Conservation (phyloP, 2,329 filamentous ascomycete species). For the Sporothrix luriei region DNA sequence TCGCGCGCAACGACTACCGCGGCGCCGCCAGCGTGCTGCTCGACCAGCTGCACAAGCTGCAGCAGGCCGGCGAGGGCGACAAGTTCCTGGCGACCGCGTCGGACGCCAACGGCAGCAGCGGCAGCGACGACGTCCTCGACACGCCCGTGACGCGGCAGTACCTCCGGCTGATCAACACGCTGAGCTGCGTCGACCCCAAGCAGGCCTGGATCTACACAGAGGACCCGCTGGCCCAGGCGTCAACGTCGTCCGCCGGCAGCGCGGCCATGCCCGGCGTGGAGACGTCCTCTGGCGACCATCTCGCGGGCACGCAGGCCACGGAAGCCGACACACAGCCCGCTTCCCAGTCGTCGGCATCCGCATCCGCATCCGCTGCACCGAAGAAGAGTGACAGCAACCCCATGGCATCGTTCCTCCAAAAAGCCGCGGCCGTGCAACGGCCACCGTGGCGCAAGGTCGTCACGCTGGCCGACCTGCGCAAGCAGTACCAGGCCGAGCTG, state of each 20-base stretch:
- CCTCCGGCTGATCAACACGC: conserved; percentile 86
- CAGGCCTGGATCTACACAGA: conserved; percentile 78
- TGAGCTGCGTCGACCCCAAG: conserved; percentile 79
- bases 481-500: conserved; percentile 86
- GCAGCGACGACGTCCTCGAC: conserved; percentile 55
- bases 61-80: conserved; percentile 61
- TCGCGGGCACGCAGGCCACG: neutral
- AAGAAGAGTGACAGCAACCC: conserved; percentile 26
- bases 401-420: conserved; percentile 39
- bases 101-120: neutral
- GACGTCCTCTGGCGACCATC: neutral
- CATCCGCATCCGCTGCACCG: neutral
- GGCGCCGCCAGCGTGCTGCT: conserved; percentile 68
- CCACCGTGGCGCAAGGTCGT: conserved; percentile 70
- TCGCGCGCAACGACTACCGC: conserved; percentile 81
- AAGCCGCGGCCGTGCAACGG: conserved; percentile 36
- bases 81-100: conserved; percentile 45
- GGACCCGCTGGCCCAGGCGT: conserved; percentile 42
- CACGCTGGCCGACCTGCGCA: conserved; percentile 81
- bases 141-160: conserved; percentile 74
- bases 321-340: neutral
- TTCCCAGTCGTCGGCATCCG: neutral
- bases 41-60: conserved; percentile 65
- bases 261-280: neutral
- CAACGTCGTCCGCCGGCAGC: neutral